Percentiles rank a stretch among this genome's conserved stretches.
Conservation (phyloP, 2,329 filamentous ascomycete species). For the Fusarium coffeatum region DNA sequence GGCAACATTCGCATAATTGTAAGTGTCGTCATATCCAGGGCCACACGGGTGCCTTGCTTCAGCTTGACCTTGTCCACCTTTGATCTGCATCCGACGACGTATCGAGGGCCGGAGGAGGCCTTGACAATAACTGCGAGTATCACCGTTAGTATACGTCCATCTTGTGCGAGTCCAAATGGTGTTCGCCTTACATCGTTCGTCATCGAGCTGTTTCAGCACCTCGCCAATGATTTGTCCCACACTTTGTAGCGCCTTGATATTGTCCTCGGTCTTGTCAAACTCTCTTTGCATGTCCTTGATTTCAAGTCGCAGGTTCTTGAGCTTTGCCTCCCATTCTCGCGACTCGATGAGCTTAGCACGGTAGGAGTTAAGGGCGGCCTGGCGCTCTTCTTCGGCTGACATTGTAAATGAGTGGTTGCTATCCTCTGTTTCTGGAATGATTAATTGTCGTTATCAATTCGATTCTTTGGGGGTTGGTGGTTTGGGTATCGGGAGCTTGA, state of each 20-base stretch:
- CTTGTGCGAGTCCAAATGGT: slow-evolving; percentile 8
- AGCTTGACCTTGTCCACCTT: slow-evolving; percentile 98
- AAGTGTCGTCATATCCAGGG: slow-evolving; percentile 98
- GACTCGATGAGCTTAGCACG: slow-evolving; percentile 89
- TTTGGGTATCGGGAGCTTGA: slow-evolving; percentile 30
- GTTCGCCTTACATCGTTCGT: slow-evolving; percentile 86
- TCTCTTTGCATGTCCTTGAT: slow-evolving; percentile 96
- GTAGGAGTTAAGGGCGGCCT: slow-evolving; percentile 80
- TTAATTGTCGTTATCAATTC: neutral
- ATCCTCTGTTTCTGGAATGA: neutral
- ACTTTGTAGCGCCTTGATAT: slow-evolving; percentile 99
- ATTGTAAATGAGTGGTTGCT: slow-evolving; percentile 50
- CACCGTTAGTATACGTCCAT: slow-evolving; percentile 35
- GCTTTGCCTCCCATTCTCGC: slow-evolving; percentile 97
- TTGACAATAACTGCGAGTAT: slow-evolving; percentile 87
- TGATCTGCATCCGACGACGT: slow-evolving; percentile 97
- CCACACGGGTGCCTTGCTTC: slow-evolving; percentile 97
- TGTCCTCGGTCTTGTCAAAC: slow-evolving; percentile 97
- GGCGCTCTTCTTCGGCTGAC: slow-evolving; percentile 68
- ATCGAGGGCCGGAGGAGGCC: slow-evolving; percentile 94
- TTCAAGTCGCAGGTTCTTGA: slow-evolving; percentile 91
- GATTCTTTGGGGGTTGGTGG: neutral
- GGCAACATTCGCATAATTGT: slow-evolving; percentile 99
- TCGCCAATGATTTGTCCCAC: slow-evolving; percentile 99
- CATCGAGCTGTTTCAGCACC: slow-evolving; percentile 97